Conservation (phyloP, 2,329 filamentous ascomycete genomes). For the Arthroderma sp. region DNA sequence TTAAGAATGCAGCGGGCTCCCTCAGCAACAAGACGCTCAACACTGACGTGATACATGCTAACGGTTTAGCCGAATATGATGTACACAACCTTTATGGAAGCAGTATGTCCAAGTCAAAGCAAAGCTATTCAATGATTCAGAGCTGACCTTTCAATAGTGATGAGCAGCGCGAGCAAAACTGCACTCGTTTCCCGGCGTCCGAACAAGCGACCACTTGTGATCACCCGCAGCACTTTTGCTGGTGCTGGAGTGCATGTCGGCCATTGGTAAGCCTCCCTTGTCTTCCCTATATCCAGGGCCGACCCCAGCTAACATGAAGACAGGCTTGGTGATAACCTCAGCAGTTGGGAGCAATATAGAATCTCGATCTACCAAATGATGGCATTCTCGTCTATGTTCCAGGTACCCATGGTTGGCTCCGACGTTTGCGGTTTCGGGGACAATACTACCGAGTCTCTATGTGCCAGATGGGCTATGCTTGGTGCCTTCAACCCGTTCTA, state of each 20-base stretch:
- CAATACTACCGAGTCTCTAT: conserved; percentile 54
- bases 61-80: conserved; percentile 52
- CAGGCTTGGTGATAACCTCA: conserved; percentile 48
- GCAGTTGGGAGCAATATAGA: conserved; percentile 46
- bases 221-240: conserved; percentile 57
- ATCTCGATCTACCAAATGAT: conserved; percentile 47
- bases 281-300: no score
- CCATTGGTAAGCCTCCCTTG: conserved; percentile 28
- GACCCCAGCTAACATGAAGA: not conserved
- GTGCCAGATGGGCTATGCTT: conserved; percentile 61
- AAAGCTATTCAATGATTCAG: not conserved
- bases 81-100: conserved; percentile 58
- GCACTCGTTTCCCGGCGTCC: conserved; percentile 52
- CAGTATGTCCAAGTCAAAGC: conserved; percentile 19
- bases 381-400: conserved; percentile 51
- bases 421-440: conserved; percentile 68
- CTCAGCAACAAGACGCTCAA: conserved; percentile 41
- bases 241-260: conserved; percentile 45
- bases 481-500: conserved; percentile 66
- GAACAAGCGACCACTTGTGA: conserved; percentile 47
- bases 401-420: conserved; percentile 53
- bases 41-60: conserved; percentile 49
- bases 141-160: conserved; percentile 34
- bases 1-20: conserved; percentile 43
- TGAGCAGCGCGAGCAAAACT: conserved; percentile 46